Conservation (phyloP, 2,329 filamentous ascomycete species). For the Fusarium nanum region DNA sequence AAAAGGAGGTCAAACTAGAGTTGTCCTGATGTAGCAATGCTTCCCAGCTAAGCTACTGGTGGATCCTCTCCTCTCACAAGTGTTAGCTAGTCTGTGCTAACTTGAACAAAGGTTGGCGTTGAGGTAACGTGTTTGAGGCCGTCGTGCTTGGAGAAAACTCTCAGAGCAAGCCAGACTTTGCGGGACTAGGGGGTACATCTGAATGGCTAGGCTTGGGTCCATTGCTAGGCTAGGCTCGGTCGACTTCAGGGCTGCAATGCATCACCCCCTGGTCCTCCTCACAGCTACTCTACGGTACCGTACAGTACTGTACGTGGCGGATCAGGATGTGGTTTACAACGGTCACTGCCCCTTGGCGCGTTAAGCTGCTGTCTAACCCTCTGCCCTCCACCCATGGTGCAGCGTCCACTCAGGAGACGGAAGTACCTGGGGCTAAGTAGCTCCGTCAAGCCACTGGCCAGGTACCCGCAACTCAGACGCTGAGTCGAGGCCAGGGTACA, state of each 20-base stretch:
- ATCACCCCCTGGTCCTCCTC: constrained; percentile 29
- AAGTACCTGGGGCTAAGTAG: constrained; percentile 37
- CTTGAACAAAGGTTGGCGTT: constrained; percentile 24
- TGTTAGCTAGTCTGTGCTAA: constrained; percentile 29
- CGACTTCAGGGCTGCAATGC: constrained; percentile 39
- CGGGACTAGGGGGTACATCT: constrained; percentile 32
- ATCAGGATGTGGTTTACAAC: constrained; percentile 33
- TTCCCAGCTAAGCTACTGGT: constrained; percentile 6
- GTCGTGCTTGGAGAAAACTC: constrained; percentile 26
- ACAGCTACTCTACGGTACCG: constrained; percentile 4
- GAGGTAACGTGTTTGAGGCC: constrained; percentile 35
- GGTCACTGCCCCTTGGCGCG: constrained; percentile 37
- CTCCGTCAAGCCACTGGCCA: constrained; percentile 32
- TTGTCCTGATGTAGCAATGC: constrained; percentile 11
- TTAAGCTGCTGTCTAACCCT: constrained; percentile 32
- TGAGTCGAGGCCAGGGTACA: constrained; percentile 25
- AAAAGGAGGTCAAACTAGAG: constrained; percentile 34
- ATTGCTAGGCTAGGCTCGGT: constrained; percentile 28
- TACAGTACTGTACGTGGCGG: constrained; percentile 15
- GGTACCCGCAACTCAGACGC: constrained; percentile 38
- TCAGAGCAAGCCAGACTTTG: constrained; percentile 21
- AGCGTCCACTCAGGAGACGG: constrained; percentile 36
- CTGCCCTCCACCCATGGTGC: constrained; percentile 10
- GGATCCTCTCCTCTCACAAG: constrained; percentile 25
- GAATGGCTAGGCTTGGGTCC: constrained; percentile 30